Evolutionary conservation across 2,329 filamentous ascomycete genomes (phyloP), one percentile per base, ranked within the genome.

Genomic region (Chaetomiaceae sp.): DNA sequence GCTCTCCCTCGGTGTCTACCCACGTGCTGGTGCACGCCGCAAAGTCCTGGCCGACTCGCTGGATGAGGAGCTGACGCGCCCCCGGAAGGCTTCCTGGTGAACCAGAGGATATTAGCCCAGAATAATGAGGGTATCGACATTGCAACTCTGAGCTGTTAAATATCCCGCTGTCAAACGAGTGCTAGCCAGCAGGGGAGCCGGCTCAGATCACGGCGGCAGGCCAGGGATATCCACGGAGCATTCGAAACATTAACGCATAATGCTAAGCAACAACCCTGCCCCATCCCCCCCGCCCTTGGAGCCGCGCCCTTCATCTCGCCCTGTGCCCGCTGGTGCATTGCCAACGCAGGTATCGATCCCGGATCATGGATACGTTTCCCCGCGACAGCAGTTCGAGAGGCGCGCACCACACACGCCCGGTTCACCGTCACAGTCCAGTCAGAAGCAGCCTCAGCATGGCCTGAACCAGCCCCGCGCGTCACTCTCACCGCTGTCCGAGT

Each of bases 181-280:
- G 20, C 39, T 24, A 32, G 19, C 38, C 29, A 48, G 32, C 29
- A 19, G 18, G 26, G 33, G 19, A 24, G 29, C 22, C 26, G 38
- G 35, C 44, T 45, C 34, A 38, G 42, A 41, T 38, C 32, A 29
- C 29, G 29, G 35, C 27, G 35, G 24, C 42, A 34, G 40, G 33
- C 50, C 53, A 52, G 54, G 56, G 51, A 53, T 47, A 41, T 24
- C 38, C 41, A 55, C 54, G 57, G 55, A 45, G 51, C 52, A 49
- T 50, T 57, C 62, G 58, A 65, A 64, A 63, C 62, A 59, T 63
- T 65, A 66, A 60, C 53, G 49, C 60, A 58, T 62, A 56, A 67
- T 68, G 65, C 63, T 65, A 65, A 62, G 60, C 51, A 53, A 53
- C 51, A 53, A 53, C 52, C 54, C 56, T 54, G 56, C 57, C 49